These are phyloP conservation scores for Citrus reticulata DNA, from an alignment of 345 rosid species.

Conservation along the genomic window DNA sequence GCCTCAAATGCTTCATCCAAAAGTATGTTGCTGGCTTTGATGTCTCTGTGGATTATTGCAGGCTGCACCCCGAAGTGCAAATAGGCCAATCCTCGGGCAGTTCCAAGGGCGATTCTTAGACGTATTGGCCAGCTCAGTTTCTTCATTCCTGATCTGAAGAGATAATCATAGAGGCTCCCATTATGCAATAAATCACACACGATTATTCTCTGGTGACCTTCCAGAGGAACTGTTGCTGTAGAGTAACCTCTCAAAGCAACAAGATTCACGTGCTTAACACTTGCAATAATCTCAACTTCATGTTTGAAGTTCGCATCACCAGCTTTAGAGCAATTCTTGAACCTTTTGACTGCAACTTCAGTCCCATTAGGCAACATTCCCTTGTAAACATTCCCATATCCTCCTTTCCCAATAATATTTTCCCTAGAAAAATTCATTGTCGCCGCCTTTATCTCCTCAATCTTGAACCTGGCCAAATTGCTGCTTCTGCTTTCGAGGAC, in stretches of 20 bases:
- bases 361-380: slow-evolving; percentile 31
- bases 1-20: slow-evolving; percentile 35
- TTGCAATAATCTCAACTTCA: slow-evolving; percentile 45
- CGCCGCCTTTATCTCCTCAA: slow-evolving; percentile 24
- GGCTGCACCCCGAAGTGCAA: slow-evolving; percentile 38
- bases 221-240: slow-evolving; percentile 21
- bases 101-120: slow-evolving; percentile 37
- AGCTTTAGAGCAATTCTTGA: slow-evolving; percentile 32
- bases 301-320: slow-evolving; percentile 36
- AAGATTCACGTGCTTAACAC: slow-evolving; percentile 41
- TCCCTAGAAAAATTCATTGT: slow-evolving; percentile 33
- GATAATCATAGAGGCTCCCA: slow-evolving; percentile 41
- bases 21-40: slow-evolving; percentile 47
- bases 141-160: slow-evolving; percentile 20
- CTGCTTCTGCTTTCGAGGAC: slow-evolving; percentile 12
- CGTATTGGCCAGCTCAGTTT: slow-evolving; percentile 43
- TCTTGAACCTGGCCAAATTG: slow-evolving; percentile 23
- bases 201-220: slow-evolving; percentile 38
- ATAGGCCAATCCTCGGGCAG: slow-evolving; percentile 41
- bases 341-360: slow-evolving; percentile 42
- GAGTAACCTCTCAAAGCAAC: slow-evolving; percentile 44
- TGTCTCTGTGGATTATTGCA: slow-evolving; percentile 41
- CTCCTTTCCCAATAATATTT: slow-evolving; percentile 32
- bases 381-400: slow-evolving; percentile 36
- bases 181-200: slow-evolving; percentile 35